phyloP scores from a whole-genome alignment of 768 basidiomycete genomes.

The Lactarius tabidus region DNA sequence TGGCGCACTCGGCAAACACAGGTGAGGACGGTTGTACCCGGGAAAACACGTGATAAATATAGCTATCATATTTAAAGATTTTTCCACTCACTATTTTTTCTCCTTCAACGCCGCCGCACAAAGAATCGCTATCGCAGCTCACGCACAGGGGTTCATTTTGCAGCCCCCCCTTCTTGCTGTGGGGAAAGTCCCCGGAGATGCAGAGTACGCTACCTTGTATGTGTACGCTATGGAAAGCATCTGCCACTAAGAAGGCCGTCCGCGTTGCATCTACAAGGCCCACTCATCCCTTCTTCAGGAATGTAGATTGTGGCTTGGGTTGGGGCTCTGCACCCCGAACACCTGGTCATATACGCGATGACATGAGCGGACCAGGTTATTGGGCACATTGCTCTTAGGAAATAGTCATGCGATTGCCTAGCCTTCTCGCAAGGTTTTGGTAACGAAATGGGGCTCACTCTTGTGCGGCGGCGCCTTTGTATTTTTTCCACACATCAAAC shows the following conservation, averaged over 20 bases:
- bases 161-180: slow-evolving; percentile 56
- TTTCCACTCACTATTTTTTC: slow-evolving; percentile 25
- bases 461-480: slow-evolving; percentile 56
- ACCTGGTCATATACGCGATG: slow-evolving; percentile 59
- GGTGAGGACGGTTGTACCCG: slow-evolving; percentile 7
- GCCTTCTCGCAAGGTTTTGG: slow-evolving; percentile 34
- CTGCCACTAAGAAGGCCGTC: slow-evolving; percentile 71
- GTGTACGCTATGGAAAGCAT: slow-evolving; percentile 55
- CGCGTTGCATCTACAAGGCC: slow-evolving; percentile 35
- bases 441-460: slow-evolving; percentile 95
- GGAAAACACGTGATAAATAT: slow-evolving; percentile 10
- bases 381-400: slow-evolving; percentile 74
- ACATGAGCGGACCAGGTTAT: slow-evolving; percentile 59
- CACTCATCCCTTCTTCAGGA: slow-evolving; percentile 20
- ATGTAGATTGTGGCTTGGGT: slow-evolving; percentile 26
- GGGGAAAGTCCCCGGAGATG: slow-evolving; percentile 94
- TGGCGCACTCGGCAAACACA: background rate
- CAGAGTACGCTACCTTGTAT: slow-evolving; percentile 57
- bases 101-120: slow-evolving; percentile 46
- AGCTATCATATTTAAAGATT: background rate
- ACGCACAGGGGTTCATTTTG: slow-evolving; percentile 54
- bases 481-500: slow-evolving; percentile 49
- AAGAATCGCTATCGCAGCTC: slow-evolving; percentile 87
- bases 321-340: slow-evolving; percentile 32
- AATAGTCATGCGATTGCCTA: slow-evolving; percentile 82